Conservation (phyloP, 2,329 filamentous ascomycete genomes). For the Alternaria rosae region DNA sequence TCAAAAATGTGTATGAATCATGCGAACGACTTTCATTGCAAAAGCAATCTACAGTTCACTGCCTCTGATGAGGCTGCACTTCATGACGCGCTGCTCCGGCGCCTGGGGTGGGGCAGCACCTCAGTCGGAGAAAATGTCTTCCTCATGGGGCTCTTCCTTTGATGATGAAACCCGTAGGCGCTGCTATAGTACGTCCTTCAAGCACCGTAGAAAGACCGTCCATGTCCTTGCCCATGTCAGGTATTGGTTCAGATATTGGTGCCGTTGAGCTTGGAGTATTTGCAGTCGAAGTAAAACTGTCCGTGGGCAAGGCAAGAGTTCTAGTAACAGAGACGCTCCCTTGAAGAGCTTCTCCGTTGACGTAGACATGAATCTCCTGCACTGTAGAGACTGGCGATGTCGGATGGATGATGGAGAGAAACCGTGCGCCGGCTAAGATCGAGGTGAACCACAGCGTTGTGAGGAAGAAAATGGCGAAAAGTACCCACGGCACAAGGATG, state of each 20-base stretch:
- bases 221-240: conserved; percentile 6
- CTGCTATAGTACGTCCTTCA: neutral
- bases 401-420: conserved; percentile 23
- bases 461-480: conserved; percentile 33
- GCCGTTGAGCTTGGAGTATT: conserved; percentile 2
- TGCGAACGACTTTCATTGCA: neutral
- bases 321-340: neutral
- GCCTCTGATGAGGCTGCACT: conserved; percentile 10
- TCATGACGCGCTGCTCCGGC: conserved; percentile 16
- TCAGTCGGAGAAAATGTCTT: neutral
- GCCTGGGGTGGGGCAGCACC: conserved; percentile 8
- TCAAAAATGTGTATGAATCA: neutral
- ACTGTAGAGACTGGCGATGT: conserved; percentile 3
- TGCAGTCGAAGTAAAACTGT: neutral
- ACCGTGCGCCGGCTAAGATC: conserved; percentile 27
- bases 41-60: neutral
- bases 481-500: conserved; percentile 33
- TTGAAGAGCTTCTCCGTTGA: conserved; percentile 20
- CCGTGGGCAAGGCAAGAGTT: neutral
- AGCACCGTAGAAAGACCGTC: neutral
- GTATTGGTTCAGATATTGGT: neutral
- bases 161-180: conserved; percentile 12
- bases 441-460: conserved; percentile 32
- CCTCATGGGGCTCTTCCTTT: conserved; percentile 1
- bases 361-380: conserved; percentile 26